These are phyloP conservation scores for Globisporangium cederbergense DNA, from an alignment of 352 stramenopile genomes.

Conservation along the genomic window DNA sequence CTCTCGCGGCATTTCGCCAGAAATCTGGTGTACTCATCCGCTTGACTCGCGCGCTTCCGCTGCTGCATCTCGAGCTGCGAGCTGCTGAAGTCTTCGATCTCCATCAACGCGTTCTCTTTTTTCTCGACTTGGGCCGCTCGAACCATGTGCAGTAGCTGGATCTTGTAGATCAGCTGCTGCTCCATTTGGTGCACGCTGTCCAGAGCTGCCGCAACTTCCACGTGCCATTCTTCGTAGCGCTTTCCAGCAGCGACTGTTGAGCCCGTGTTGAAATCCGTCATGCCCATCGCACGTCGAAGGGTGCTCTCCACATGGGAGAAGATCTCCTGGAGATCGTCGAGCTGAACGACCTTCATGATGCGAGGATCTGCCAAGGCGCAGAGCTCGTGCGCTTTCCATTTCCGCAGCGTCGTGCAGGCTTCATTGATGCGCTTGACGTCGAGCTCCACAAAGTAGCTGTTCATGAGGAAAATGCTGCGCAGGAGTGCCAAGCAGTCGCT, in stretches of 20 bases:
- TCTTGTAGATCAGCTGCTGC: conserved; percentile 31
- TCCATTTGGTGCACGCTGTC: conserved; percentile 30
- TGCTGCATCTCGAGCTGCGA: conserved; percentile 18
- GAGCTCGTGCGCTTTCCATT: conserved; percentile 36
- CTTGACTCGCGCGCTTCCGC: conserved; percentile 17
- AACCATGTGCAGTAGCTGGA: conserved; percentile 31
- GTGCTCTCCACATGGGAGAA: conserved; percentile 27
- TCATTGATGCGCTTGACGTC: conserved; percentile 49
- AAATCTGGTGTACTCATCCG: conserved; percentile 25
- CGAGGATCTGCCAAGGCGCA: conserved; percentile 35
- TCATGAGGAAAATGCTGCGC: conserved; percentile 46
- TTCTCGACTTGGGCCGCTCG: conserved; percentile 25
- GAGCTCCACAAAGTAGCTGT: conserved; percentile 55
- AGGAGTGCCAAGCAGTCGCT: conserved; percentile 45
- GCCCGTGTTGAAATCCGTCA: conserved; percentile 44
- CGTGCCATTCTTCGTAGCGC: conserved; percentile 52
- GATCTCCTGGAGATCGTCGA: conserved; percentile 34
- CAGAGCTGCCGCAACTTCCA: conserved; percentile 26
- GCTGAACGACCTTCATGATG: conserved; percentile 33
- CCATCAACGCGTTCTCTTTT: conserved; percentile 33
- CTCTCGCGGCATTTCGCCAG: conserved; percentile 31
- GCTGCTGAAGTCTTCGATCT: conserved; percentile 34
- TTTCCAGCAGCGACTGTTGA: conserved; percentile 31
- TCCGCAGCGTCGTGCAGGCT: conserved; percentile 23
- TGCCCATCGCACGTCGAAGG: conserved; percentile 39